A percentile compares a stretch with the other conserved stretches of the same genome.
Evolutionary conservation across 2,329 filamentous ascomycete genomes (phyloP).

Genomic region (Fonsecaea nubica): DNA sequence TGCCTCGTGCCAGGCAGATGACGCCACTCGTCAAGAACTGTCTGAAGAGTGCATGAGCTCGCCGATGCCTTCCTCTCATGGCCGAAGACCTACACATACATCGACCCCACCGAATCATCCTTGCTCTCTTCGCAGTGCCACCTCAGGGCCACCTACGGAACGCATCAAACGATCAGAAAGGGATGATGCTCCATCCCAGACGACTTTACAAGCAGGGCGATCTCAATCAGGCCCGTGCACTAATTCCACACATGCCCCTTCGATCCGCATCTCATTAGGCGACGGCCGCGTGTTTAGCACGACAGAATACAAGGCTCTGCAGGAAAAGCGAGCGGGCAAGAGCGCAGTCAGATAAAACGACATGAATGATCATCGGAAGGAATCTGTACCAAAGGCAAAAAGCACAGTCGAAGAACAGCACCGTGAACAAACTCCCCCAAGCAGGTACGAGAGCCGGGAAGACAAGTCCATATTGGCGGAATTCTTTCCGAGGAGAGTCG

Average conservation of each 20-base stretch:
- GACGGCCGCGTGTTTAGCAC: conserved; percentile 4
- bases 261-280: neutral
- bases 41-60: neutral
- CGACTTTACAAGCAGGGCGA: neutral
- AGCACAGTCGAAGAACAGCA: neutral
- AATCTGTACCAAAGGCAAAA: neutral
- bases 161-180: neutral
- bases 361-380: neutral
- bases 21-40: neutral
- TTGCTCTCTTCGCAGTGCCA: neutral
- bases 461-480: neutral
- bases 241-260: neutral
- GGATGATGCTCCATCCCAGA: neutral
- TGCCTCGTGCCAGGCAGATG: neutral
- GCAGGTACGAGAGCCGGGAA: neutral
- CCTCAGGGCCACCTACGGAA: neutral
- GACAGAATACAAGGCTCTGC: conserved; percentile 1
- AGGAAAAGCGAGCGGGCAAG: conserved; percentile 8
- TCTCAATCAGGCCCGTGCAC: neutral
- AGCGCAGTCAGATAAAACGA: neutral
- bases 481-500: neutral
- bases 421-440: neutral
- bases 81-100: neutral
- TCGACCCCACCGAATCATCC: neutral
- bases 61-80: neutral